Evolutionary conservation across 2,329 filamentous ascomycete genomes (phyloP).

Genomic region (Aureobasidium sp.): DNA sequence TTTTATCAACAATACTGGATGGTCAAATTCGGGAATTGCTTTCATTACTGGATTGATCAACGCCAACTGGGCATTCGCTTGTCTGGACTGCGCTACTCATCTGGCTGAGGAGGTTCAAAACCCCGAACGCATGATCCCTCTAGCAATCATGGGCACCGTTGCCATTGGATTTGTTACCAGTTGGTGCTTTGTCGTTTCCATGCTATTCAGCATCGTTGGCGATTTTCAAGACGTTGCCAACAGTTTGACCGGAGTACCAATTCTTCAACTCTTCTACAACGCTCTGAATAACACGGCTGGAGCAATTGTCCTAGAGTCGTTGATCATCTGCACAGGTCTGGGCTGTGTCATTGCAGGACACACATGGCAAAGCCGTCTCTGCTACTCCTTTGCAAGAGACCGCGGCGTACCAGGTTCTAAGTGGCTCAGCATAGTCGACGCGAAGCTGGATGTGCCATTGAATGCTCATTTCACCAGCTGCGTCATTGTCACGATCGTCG

Average conservation of each 20-base stretch:
- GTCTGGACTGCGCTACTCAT: conserved; percentile 45
- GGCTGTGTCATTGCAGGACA: conserved; percentile 61
- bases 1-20: conserved; percentile 48
- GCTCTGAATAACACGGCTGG: conserved; percentile 38
- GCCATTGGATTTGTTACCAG: conserved; percentile 44
- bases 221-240: conserved; percentile 37
- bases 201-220: conserved; percentile 46
- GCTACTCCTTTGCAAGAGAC: conserved; percentile 49
- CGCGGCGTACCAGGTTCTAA: conserved; percentile 40
- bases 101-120: conserved; percentile 45
- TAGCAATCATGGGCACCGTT: conserved; percentile 45
- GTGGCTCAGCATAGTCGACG: conserved; percentile 37
- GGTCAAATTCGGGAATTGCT: conserved; percentile 40
- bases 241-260: conserved; percentile 40
- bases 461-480: conserved; percentile 39
- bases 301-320: conserved; percentile 40
- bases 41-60: conserved; percentile 48
- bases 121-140: conserved; percentile 43
- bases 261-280: conserved; percentile 42
- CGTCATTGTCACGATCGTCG: conserved; percentile 40
- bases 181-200: conserved; percentile 43
- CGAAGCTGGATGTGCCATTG: conserved; percentile 38
- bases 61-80: conserved; percentile 46
- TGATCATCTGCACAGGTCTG: conserved; percentile 50
- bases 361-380: conserved; percentile 46